These are phyloP conservation scores for Pythium coloratum DNA, from an alignment of 352 stramenopile genomes.

Conservation along the genomic window DNA sequence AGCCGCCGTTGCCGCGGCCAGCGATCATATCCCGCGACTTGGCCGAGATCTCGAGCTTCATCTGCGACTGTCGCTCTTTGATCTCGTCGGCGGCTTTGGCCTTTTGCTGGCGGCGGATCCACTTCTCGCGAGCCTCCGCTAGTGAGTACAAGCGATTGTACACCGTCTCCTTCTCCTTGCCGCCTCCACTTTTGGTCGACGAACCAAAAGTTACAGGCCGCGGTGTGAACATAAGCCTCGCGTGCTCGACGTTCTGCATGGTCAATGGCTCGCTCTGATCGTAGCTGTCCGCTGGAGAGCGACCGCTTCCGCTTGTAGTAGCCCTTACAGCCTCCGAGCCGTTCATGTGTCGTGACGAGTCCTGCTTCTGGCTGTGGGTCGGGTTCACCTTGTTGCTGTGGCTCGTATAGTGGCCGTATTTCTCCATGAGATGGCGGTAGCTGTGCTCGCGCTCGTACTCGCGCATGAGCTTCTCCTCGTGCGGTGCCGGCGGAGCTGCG, in stretches of 20 bases:
- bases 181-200: slow-evolving; percentile 9
- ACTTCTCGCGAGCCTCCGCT: slow-evolving; percentile 71
- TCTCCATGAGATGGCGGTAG: slow-evolving; percentile 75
- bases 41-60: slow-evolving; percentile 52
- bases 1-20: slow-evolving; percentile 48
- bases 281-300: not conserved
- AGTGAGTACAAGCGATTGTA: slow-evolving; percentile 71
- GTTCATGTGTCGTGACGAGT: not conserved
- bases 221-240: slow-evolving; percentile 22
- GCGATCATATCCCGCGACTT: slow-evolving; percentile 65
- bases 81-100: slow-evolving; percentile 57
- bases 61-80: slow-evolving; percentile 38
- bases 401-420: slow-evolving; percentile 73
- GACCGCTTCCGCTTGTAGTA: not conserved
- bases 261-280: slow-evolving; percentile 30
- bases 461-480: slow-evolving; percentile 20
- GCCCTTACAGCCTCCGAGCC: not conserved
- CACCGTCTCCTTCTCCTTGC: slow-evolving; percentile 43
- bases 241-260: slow-evolving; percentile 40
- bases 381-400: slow-evolving; percentile 64
- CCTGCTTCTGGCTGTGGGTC: not conserved
- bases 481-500: not conserved
- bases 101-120: slow-evolving; percentile 70
- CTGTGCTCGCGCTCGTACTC: slow-evolving; percentile 61
- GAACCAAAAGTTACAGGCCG: slow-evolving; percentile 15